Evolutionary conservation across 495 filamentous ascomycete genomes (phyloP).

Genomic region (Penicillium argentinense): DNA sequence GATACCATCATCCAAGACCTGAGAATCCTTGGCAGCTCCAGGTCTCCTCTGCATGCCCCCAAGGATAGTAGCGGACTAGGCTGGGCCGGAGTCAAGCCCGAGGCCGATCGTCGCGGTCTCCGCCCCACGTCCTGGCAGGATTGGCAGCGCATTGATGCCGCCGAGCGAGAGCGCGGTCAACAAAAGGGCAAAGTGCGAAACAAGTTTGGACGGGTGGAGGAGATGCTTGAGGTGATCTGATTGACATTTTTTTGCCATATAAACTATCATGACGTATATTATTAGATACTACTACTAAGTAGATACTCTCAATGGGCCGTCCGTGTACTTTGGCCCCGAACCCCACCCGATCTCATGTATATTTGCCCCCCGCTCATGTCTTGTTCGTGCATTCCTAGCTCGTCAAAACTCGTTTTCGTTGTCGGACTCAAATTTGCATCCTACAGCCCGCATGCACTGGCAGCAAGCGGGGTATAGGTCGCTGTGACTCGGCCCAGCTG

Average conservation of each 20-base stretch:
- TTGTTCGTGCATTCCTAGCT: slow-evolving; percentile 1
- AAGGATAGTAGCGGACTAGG: slow-evolving; percentile 53
- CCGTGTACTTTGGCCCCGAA: slow-evolving; percentile 9
- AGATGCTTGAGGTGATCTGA: slow-evolving; percentile 70
- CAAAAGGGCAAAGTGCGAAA: slow-evolving; percentile 74
- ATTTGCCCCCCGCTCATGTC: background rate
- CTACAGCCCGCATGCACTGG: slow-evolving; percentile 39
- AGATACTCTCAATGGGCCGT: too few relatives aligned
- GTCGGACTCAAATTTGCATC: background rate
- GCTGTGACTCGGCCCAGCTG: slow-evolving; percentile 57
- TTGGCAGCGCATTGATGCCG: slow-evolving; percentile 82
- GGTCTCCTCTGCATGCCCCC: slow-evolving; percentile 48
- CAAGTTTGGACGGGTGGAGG: slow-evolving; percentile 73
- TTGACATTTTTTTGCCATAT: slow-evolving; percentile 8
- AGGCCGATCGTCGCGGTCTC: slow-evolving; percentile 51
- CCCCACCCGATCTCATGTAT: slow-evolving; percentile 2
- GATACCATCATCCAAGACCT: slow-evolving; percentile 79
- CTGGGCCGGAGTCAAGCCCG: slow-evolving; percentile 70
- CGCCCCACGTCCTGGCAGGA: slow-evolving; percentile 68
- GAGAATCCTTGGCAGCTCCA: slow-evolving; percentile 28
- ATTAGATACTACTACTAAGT: too few relatives aligned
- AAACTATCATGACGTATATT: too few relatives aligned
- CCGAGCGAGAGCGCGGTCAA: slow-evolving; percentile 67
- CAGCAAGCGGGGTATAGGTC: slow-evolving; percentile 41
- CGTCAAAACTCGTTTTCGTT: background rate